Evolutionary conservation across 2,329 filamentous ascomycete genomes (phyloP).

Genomic region (Atkinsonella hypoxylon): DNA sequence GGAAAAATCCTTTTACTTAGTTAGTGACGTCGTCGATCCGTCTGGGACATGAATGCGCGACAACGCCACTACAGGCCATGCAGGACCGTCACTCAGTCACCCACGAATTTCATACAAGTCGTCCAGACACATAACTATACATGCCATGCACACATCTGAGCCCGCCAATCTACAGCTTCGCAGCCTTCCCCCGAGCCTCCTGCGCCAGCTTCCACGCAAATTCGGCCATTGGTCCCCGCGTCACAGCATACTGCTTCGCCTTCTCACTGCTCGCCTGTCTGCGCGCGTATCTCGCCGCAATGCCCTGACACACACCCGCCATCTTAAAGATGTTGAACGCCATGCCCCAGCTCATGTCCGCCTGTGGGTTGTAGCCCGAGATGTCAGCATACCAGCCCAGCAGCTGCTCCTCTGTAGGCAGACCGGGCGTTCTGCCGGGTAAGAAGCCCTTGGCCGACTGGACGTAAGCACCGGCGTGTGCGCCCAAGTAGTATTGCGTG

Average conservation of each 20-base stretch:
- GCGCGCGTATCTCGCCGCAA: conserved; percentile 74
- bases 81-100: no score
- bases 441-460: conserved; percentile 40
- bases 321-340: conserved; percentile 51
- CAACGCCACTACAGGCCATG: no score
- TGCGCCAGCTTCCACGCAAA: conserved; percentile 66
- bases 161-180: conserved; percentile 15
- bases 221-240: conserved; percentile 61
- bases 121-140: no score
- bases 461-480: conserved; percentile 12
- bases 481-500: conserved; percentile 27
- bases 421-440: conserved; percentile 51
- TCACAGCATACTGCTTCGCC: conserved; percentile 59
- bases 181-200: conserved; percentile 19
- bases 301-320: conserved; percentile 66
- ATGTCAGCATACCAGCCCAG: conserved; percentile 30
- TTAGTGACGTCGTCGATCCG: no score
- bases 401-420: conserved; percentile 34
- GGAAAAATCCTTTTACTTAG: no score
- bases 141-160: no score
- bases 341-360: conserved; percentile 48
- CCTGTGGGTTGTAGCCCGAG: conserved; percentile 57
- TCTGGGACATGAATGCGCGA: no score
- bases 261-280: conserved; percentile 82
- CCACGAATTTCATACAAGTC: no score